Base-by-base conservation (phyloP, 345 rosid genomes). In the Salix udensis region DNA sequence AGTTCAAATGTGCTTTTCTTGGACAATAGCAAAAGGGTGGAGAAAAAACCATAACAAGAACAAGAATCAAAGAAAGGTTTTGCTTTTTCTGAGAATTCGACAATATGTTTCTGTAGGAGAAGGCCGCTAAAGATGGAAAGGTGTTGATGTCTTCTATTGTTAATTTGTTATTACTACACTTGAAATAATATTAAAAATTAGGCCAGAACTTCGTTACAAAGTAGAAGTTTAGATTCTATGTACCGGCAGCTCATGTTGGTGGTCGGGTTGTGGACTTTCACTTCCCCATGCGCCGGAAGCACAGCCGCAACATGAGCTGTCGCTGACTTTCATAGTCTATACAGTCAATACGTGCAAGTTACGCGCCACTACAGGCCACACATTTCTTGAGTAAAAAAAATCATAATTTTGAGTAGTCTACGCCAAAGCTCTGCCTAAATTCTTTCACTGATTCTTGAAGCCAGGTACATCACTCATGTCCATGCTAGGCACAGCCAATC, bases 271-370 rank as follows among this genome's bases (percentile, higher is more conserved):
- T 18, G 16, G 50, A 67, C 30, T 34, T 19, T n/a, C 30, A 73
- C 61, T 73, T 71, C 64, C 84, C 76, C 70, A 66, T 74, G 75
- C 73, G 77, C 80, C 77, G 78, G 68, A 81, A 55, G 9, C 40
- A 14, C 24, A 14, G 55, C 50, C 50, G 13, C 50, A 74, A 36
- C 60, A 42, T 58, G 50, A 14, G 46, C 44, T 70, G 78, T 74
- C 76, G 7, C 58, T 67, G 21, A 24, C 78, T 16, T 31, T 12
- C 23, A 28, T 24, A 19, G 50, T 13, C 50, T 4, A 46, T 46
- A 46, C 50, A 44, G 50, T 44, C 50, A 4, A 44, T 44, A 44
- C 16, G 50, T 13, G 3, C 50, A 44, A 2, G 50, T 44, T 13
- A 44, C 50, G 13, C 50, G 16, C 16, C 1, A 44, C 50, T 4